These are phyloP conservation scores for Sideroxylon spinosum DNA, from an alignment of 179 eudicot species.

Conservation along the genomic window DNA sequence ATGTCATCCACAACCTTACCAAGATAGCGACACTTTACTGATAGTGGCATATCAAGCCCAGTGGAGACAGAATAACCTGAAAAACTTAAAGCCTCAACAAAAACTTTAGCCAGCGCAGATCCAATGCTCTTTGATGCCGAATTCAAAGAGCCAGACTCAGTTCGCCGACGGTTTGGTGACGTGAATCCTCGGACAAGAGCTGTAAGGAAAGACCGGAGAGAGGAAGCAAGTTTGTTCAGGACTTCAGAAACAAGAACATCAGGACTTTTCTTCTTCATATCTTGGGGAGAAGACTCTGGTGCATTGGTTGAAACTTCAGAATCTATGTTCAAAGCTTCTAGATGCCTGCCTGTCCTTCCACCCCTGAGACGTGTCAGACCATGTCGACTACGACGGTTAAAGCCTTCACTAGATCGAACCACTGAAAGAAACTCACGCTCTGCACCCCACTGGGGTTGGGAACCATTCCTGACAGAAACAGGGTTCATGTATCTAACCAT, in stretches of 20 bases:
- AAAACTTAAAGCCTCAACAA: constrained; percentile 74
- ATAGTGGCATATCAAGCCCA: constrained; percentile 50
- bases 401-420: constrained; percentile 76
- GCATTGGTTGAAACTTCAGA: constrained; percentile 55
- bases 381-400: constrained; percentile 85
- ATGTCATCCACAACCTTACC: constrained; percentile 96
- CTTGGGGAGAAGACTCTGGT: constrained; percentile 49
- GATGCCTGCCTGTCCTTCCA: constrained; percentile 76
- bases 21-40: constrained; percentile 89
- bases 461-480: constrained; percentile 55
- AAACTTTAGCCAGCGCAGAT: constrained; percentile 71
- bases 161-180: constrained; percentile 84
- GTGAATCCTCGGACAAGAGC: constrained; percentile 88
- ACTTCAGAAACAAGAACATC: constrained; percentile 69
- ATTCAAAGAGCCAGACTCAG: constrained; percentile 72
- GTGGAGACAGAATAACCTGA: constrained; percentile 52
- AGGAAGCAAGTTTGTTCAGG: constrained; percentile 69
- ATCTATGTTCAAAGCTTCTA: constrained; percentile 76
- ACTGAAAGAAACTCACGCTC: constrained; percentile 87
- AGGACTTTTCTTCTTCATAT: constrained; percentile 82
- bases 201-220: constrained; percentile 70
- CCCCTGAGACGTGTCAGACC: constrained; percentile 83
- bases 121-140: constrained; percentile 88
- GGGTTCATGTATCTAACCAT: constrained; percentile 81
- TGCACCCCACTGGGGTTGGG: constrained; percentile 75